Base-by-base conservation (phyloP, 768 basidiomycete genomes). In the Hericium rajendrae region DNA sequence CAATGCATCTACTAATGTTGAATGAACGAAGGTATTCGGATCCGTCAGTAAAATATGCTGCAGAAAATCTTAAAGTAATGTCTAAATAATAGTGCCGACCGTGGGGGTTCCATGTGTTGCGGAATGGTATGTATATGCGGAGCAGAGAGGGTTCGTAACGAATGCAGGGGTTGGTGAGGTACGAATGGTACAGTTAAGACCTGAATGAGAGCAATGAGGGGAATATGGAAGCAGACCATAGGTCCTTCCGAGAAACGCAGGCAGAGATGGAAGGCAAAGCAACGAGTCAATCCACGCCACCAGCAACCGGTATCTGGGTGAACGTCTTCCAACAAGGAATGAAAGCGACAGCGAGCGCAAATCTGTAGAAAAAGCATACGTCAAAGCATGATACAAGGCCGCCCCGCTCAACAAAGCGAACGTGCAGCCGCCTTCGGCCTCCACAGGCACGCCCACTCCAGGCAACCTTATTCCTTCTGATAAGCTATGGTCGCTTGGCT, bases 61-160 rank as follows among this genome's bases (percentile, higher is more conserved):
- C 28, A 26, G 24, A 9, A 24, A 51, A 51, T 20, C 12, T 18
- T 51, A 51, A 26, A 22, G 49, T 51, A 59, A 22, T 16, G 40
- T 60, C 59, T 60, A 60, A 57, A 51, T 61, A 61, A 48, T 59
- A 46, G 28, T 59, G 41, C 56, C 53, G 24, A 32, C 49, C 48
- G 51, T 59, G 54, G 50, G 54, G 51, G 49, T 61, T 59, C 59
- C 56, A 60, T 61, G 60, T 55, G 60, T 55, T 61, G 60, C 60
- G 49, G 56, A 48, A 56, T 58, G 51, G 48, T 56, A 52, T 60
- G 55, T 60, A 56, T 60, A 61, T 60, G 59, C 55, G 59, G 52
- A 15, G 54, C 51, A 59, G 40, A 38, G 59, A 56, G 43, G 43
- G 12, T 11, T 26, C 49, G 6, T 50, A 53, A 53, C 51, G 51